Evolutionary conservation across 257 asterid genomes (phyloP), one percentile per base, ranked within the genome.

Genomic region (Capsicum pubescens): DNA sequence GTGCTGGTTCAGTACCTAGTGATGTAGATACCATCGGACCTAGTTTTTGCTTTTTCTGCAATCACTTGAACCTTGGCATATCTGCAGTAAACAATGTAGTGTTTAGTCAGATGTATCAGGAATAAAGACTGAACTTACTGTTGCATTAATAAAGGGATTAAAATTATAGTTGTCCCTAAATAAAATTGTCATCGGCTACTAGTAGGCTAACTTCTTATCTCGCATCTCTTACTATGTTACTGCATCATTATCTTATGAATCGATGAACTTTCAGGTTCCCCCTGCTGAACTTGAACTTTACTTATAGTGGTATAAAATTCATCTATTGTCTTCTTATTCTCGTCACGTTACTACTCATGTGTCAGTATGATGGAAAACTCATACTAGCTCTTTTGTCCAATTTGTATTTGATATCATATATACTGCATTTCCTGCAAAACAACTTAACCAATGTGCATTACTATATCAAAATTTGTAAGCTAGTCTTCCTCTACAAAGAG

Each of bases 201-300:
- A 13, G 56, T 19, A 54, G 46, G 61, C 17, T 11, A 32, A 52
- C 54, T 59, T 54, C 11, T 55, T 0, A 64, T 17, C 7, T 9
- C 55, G 2, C 48, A 35, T 12, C 46, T 46, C 7, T 63, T 77
- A 16, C 66, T n/a, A 19, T 77, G 66, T 19, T n/a, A 56, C 48
- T 32, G 44, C 21, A 56, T 39, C 44, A 9, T 68, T 85, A 57
- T 52, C 80, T 85, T 64, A 79, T 57, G 57, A 58, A 42, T 19
- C 17, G 81, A 84, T 74, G 36, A 64, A 15, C 68, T 85, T 89
- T 59, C 94, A 95, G 99, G 99, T 95, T 83, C 97, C 99, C 48
- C 99, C 99, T 7, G 98, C 94, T 7, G 99, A 95, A 82, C 89
- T 95, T 86, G 99, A 95, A 85, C 98, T 60, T 58, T 96, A 77